These are phyloP conservation scores for Sclerotinia trifoliorum DNA, from an alignment of 2,329 filamentous ascomycete genomes.

Conservation along the genomic window DNA sequence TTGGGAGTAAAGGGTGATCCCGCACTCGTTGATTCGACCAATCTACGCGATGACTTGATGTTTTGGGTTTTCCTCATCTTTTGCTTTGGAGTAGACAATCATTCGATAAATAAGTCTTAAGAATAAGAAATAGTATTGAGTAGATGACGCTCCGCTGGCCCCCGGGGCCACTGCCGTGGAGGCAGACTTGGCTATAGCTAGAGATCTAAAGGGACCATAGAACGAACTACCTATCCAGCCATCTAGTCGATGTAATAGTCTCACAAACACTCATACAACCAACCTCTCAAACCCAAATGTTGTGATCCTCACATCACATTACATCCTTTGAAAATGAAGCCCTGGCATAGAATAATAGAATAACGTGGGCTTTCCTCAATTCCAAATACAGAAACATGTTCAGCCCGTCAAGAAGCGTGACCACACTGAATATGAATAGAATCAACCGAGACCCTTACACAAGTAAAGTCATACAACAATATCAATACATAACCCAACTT, in stretches of 20 bases:
- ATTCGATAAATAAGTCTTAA: no score
- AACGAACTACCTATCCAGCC: no score
- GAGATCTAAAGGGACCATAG: no score
- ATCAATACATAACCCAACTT: neutral
- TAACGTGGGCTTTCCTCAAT: no score
- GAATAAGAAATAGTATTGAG: no score
- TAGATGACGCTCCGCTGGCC: constrained; percentile 5
- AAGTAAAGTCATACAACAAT: neutral
- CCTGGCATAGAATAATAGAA: no score
- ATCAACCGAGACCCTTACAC: neutral
- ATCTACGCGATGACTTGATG: no score
- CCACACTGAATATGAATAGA: neutral
- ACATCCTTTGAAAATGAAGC: no score
- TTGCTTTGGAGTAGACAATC: no score
- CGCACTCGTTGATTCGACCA: no score
- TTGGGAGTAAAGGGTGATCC: neutral
- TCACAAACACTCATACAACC: neutral
- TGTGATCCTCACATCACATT: neutral
- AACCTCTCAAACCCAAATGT: neutral
- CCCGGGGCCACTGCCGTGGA: constrained; percentile 9
- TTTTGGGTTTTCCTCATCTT: neutral
- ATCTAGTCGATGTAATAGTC: no score
- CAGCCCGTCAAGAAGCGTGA: neutral
- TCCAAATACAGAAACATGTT: neutral
- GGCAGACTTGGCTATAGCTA: no score